A percentile compares a stretch with the other conserved stretches of the same genome.
phyloP scores from a whole-genome alignment of 805 yeast species.

The Saccharomycopsis sp. region DNA sequence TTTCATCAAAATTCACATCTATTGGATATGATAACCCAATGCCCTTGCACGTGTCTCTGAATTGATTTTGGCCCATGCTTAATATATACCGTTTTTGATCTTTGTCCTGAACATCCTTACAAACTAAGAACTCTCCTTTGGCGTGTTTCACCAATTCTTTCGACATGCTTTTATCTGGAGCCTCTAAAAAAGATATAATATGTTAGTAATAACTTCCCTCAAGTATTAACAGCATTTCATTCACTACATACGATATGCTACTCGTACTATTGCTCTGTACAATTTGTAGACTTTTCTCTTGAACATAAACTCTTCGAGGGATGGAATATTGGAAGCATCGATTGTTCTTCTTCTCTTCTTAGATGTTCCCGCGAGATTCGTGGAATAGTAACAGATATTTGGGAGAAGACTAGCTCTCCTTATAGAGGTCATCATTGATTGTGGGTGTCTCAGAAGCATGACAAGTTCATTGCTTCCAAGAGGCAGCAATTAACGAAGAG shows the following conservation, averaged over 20 bases:
- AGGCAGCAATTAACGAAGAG: too few species aligned
- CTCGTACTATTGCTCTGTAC: conserved; percentile 30
- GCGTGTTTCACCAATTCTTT: conserved; percentile 26
- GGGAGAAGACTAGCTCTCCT: background rate
- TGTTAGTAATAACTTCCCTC: conserved; percentile 3
- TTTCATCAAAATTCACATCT: conserved; percentile 9
- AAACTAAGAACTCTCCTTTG: conserved; percentile 29
- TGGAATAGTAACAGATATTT: background rate
- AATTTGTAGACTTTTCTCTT: conserved; percentile 26
- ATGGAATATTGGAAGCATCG: background rate
- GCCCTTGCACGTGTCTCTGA: conserved; percentile 27
- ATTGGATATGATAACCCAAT: conserved; percentile 28
- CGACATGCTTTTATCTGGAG: conserved; percentile 24
- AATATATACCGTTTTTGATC: conserved; percentile 28
- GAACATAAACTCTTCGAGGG: conserved; percentile 27
- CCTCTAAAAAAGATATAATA: conserved; percentile 20
- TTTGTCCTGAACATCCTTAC: conserved; percentile 24
- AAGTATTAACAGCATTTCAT: background rate
- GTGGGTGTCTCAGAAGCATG: too few species aligned
- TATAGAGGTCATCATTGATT: background rate
- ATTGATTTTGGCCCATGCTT: conserved; percentile 31
- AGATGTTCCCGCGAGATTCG: background rate
- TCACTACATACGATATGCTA: conserved; percentile 26
- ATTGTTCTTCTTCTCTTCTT: background rate
- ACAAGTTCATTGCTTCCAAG: too few species aligned